Evolutionary conservation across 768 basidiomycete genomes (phyloP).

Genomic region (Rhodotorula graminis): DNA sequence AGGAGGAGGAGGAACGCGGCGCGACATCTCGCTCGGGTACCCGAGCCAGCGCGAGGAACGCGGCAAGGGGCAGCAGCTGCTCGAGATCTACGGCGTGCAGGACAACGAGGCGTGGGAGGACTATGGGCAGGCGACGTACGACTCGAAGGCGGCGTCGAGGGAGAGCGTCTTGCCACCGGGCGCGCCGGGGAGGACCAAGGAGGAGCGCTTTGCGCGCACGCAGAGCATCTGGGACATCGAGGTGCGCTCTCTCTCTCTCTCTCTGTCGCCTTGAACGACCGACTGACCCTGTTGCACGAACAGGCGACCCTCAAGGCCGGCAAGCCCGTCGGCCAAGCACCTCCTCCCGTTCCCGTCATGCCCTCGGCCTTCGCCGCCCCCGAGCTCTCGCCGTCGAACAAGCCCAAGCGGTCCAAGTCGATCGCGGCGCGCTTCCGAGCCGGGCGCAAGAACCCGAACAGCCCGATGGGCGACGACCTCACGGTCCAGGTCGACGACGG

Average conservation of each 20-base stretch:
- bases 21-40: slow-evolving; percentile 33
- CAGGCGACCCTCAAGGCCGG: slow-evolving; percentile 36
- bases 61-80: slow-evolving; percentile 33
- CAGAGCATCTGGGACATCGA: slow-evolving; percentile 41
- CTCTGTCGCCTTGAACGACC: no score
- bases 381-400: slow-evolving; percentile 15
- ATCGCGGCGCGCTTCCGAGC: slow-evolving; percentile 35
- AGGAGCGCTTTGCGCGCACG: slow-evolving; percentile 29
- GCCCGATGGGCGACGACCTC: slow-evolving; percentile 13
- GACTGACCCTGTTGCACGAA: not conserved
- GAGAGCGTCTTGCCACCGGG: slow-evolving; percentile 26
- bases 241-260: slow-evolving; percentile 7
- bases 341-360: slow-evolving; percentile 36
- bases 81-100: slow-evolving; percentile 35
- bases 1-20: not conserved
- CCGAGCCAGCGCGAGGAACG: slow-evolving; percentile 3
- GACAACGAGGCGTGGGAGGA: slow-evolving; percentile 39
- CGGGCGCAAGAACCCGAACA: slow-evolving; percentile 27
- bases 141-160: slow-evolving; percentile 3
- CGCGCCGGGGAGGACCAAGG: slow-evolving; percentile 19
- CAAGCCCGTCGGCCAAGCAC: slow-evolving; percentile 32
- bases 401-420: slow-evolving; percentile 39
- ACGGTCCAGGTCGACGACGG: slow-evolving; percentile 11
- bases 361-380: slow-evolving; percentile 17
- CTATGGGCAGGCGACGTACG: slow-evolving; percentile 30